Base-by-base conservation (phyloP, 2,329 filamentous ascomycete species). In the Gaeumannomyces tritici region DNA sequence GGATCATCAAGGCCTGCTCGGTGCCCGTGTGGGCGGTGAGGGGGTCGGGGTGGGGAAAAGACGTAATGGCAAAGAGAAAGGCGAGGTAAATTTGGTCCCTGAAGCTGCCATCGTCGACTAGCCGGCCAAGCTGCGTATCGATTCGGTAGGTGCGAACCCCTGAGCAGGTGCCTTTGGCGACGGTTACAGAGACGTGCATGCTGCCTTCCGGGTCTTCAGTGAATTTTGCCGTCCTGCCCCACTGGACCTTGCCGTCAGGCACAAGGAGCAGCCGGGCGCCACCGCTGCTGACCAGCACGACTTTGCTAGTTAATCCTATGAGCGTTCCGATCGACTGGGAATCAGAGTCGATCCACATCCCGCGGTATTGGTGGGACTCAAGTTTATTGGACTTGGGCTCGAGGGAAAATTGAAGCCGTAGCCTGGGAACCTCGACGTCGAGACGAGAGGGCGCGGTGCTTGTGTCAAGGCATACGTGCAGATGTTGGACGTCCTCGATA, bases 41-140 rank as follows among this genome's bases (percentile, higher is more conserved):
- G 0, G 70, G 71, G 65, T 87, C 83, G 0, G 79, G 77, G 0
- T 83, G 69, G 28, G 75, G 81, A 59, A 77, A 76, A 0, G 83
- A 82, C 0, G 84, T 87, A 0, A 85, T 62, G 0, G 79, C 82
- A 64, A 87, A 83, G 0, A 87, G 69, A 33, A 81, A 80, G 9
- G 73, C 73, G 0, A 84, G 71, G 24, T 78, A 76, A 0, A 89
- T 71, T 61, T 80, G 83, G 69, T 80, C 83, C 15, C 78, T 74
- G 0, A 85, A 59, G 15, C 72, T 80, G 0, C 79, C 80, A 64
- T 79, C 82, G 24, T 82, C 81, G 0, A 75, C 64, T 0, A 89
- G 67, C 2, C 79, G 73, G 0, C 83, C 78, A 0, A 89, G 76
- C 1, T 70, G 70, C 0, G 65, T 56, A 64, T 88, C 80, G 0